Evolutionary conservation across 257 asterid species (phyloP).

Genomic region (Gardenia jasminoides): DNA sequence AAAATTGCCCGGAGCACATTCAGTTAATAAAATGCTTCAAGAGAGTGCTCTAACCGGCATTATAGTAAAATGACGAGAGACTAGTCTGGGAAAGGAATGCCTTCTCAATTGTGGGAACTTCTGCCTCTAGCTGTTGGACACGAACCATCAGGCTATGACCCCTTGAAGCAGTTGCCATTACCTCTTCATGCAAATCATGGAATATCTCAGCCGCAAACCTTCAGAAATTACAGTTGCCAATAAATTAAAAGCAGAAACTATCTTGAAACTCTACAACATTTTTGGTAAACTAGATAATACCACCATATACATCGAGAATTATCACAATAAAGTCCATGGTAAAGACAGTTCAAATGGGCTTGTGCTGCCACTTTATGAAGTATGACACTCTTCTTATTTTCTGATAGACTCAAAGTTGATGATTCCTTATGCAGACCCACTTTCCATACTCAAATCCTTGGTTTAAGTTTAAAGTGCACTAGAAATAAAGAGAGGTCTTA

Average conservation of each 20-base stretch:
- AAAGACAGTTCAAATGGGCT: neutral
- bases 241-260: slow-evolving; percentile 11
- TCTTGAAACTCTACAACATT: neutral
- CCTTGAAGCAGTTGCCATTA: slow-evolving; percentile 87
- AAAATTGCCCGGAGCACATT: neutral
- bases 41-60: slow-evolving; percentile 57
- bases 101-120: slow-evolving; percentile 74
- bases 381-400: neutral
- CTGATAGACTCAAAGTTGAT: neutral
- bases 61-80: slow-evolving; percentile 69
- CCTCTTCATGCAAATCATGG: slow-evolving; percentile 87
- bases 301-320: neutral
- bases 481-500: neutral
- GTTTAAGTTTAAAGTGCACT: neutral
- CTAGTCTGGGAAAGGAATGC: slow-evolving; percentile 86
- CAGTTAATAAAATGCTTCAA: neutral
- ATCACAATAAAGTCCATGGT: neutral
- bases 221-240: slow-evolving; percentile 41
- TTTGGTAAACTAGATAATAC: neutral
- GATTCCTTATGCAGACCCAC: neutral
- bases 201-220: slow-evolving; percentile 98
- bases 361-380: neutral
- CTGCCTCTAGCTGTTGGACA: slow-evolving; percentile 89
- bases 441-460: neutral
- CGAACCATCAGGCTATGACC: slow-evolving; percentile 76